Base-by-base conservation (phyloP, 108 stramenopile species). In the Pseudonitzschia multiseries region DNA sequence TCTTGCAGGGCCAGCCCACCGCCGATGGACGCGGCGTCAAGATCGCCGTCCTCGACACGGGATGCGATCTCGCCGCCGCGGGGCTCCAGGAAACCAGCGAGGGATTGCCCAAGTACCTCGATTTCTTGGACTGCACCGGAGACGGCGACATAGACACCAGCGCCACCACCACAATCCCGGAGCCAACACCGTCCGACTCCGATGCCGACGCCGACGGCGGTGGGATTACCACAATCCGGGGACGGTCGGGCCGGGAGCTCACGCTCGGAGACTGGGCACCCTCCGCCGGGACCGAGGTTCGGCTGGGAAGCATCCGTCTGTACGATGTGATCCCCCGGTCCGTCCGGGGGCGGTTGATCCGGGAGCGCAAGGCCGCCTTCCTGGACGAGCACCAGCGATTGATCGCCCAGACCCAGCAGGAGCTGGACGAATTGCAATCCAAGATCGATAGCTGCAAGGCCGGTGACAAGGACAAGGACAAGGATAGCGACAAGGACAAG, bases 1-100 rank as follows among this genome's bases (percentile, higher is more conserved):
- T 88, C 54, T 18, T 79, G 26, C 42, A 75, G 20, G 62, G 78
- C n/a, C 53, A 88, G 52, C 85, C 88, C n/a, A 29, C 64, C 10
- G 76, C 73, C 71, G 92, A 96, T 82, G 97, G 97, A 8, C 76
- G 84, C 1, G 89, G 87, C 12, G 81, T 96, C 20, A 71, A 81
- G 36, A 87, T 96, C 51, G 95, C 85, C 17, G 87, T 98, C 50
- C 69, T 97, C 66, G 97, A 98, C 77, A 96, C 97, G 0, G 97
- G 97, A 22, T 84, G 93, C 52, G 97, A 98, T 68, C 93, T 93
- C 10, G 89, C 79, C 4, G 95, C 96, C 1, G 74, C 48, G 8
- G 96, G 96, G 14, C 24, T 80, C 24, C 69, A 50, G 17, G 71
- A 43, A 24, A 81, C 92, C 46, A 84, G 83, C 48, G 78, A 83